These are phyloP conservation scores for Hemerocallis citrina DNA, from an alignment of 106 monocot genomes.

Conservation along the genomic window DNA sequence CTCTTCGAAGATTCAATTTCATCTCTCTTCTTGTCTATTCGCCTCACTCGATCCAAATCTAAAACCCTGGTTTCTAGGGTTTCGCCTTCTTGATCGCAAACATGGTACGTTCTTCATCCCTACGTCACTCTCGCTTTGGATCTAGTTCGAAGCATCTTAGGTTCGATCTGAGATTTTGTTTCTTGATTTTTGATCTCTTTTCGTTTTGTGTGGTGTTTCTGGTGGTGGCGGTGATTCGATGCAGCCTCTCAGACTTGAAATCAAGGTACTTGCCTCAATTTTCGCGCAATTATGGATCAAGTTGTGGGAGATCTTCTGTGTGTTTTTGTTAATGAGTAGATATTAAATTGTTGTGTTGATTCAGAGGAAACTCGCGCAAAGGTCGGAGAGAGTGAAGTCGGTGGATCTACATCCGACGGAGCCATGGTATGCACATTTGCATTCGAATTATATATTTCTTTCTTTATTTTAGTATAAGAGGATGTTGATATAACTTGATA, in stretches of 20 bases:
- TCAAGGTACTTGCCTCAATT: conserved; percentile 39
- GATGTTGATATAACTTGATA: background rate
- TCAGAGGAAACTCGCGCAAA: conserved; percentile 68
- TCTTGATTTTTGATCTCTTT: conserved; percentile 8
- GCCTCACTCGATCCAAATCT: too few relatives aligned
- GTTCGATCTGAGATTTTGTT: conserved; percentile 3
- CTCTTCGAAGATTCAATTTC: too few relatives aligned
- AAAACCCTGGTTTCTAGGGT: too few relatives aligned
- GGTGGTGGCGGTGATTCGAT: background rate
- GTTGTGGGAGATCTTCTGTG: background rate
- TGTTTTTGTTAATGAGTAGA: background rate
- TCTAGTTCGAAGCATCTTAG: too few relatives aligned
- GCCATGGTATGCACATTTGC: conserved; percentile 57
- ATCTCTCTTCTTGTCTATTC: too few relatives aligned
- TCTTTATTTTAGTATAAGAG: background rate
- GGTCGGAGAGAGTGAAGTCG: conserved; percentile 76
- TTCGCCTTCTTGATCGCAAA: too few relatives aligned
- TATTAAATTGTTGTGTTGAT: conserved; percentile 1
- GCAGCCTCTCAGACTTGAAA: conserved; percentile 81
- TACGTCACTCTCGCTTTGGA: too few relatives aligned
- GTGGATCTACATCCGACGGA: conserved; percentile 79
- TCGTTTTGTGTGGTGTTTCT: background rate
- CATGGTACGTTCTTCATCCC: too few relatives aligned
- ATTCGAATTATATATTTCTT: background rate
- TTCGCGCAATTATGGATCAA: background rate